A percentile compares a stretch with the other conserved stretches of the same genome.
phyloP scores from a whole-genome alignment of 257 asterid species.

The Perilla frutescens region DNA sequence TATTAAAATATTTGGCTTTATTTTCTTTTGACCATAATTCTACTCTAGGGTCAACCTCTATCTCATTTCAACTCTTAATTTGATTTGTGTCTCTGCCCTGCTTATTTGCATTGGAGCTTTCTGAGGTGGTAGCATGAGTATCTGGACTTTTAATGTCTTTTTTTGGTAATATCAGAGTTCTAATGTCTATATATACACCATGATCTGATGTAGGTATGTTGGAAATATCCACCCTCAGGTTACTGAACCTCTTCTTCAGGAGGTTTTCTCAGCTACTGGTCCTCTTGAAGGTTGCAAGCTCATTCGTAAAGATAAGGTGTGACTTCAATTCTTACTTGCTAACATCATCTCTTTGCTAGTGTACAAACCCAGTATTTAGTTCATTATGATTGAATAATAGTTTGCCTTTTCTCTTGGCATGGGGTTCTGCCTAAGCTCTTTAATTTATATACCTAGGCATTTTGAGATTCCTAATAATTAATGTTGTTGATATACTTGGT shows the following conservation, averaged over 20 bases:
- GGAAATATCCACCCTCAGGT: conserved; percentile 89
- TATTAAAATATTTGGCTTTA: not conserved
- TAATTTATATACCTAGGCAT: conserved; percentile 1
- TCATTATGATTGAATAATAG: not conserved
- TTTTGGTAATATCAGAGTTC: not conserved
- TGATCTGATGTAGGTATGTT: conserved; percentile 64
- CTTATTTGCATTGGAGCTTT: not conserved
- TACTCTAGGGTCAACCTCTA: not conserved
- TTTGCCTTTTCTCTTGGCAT: conserved; percentile 2
- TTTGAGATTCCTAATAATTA: conserved; percentile 1
- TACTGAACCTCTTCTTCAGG: conserved; percentile 87
- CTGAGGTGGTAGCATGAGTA: not conserved
- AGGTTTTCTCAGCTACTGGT: conserved; percentile 77
- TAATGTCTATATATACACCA: not conserved
- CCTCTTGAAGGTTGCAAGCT: conserved; percentile 92
- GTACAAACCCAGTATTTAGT: conserved; percentile 7
- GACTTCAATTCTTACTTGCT: conserved; percentile 19
- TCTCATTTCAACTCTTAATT: not conserved
- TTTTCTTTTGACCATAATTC: not conserved
- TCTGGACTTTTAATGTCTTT: not conserved
- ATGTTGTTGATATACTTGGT: not conserved
- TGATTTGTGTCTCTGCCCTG: no score
- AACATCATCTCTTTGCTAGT: not conserved
- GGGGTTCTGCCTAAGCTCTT: not conserved
- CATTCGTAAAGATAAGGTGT: conserved; percentile 81